Conservation (phyloP, 305 asterid species). For the Fraxinus platypoda region DNA sequence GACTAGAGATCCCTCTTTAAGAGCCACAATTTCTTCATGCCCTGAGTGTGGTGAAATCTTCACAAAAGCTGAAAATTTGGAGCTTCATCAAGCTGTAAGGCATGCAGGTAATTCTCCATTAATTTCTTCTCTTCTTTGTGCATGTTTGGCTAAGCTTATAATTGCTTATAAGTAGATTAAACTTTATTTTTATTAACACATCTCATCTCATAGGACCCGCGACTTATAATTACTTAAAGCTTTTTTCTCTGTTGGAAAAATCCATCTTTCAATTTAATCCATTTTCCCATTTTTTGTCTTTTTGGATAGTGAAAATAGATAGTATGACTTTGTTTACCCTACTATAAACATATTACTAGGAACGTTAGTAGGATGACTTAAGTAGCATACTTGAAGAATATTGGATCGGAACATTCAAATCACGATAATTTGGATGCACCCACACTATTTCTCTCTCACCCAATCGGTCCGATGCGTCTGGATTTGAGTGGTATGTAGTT, state of each 20-base stretch:
- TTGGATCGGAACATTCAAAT: not conserved
- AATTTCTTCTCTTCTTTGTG: not conserved
- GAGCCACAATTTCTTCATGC: constrained; percentile 54
- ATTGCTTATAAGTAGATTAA: not conserved
- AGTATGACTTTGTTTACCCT: not conserved
- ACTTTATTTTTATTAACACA: not conserved
- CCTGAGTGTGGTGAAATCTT: constrained; percentile 70
- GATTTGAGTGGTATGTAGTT: too few relatives aligned
- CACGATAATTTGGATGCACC: not conserved
- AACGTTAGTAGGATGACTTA: not conserved
- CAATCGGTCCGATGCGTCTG: not conserved
- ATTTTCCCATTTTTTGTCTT: not conserved
- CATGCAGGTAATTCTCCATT: constrained; percentile 64
- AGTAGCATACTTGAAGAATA: too few relatives aligned
- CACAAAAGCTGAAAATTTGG: constrained; percentile 71
- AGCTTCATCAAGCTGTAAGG: constrained; percentile 74
- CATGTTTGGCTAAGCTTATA: not conserved
- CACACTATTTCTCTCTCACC: not conserved
- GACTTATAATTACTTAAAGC: not conserved
- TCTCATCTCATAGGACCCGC: not conserved
- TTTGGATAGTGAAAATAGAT: not conserved
- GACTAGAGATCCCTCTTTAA: constrained; percentile 75
- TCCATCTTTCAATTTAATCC: not conserved
- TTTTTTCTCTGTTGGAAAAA: not conserved
- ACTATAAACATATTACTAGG: not conserved